A percentile compares a stretch with the other conserved stretches of the same genome.
phyloP scores from a whole-genome alignment of 2,329 filamentous ascomycete genomes.

The Phaeoacremonium minimum region DNA sequence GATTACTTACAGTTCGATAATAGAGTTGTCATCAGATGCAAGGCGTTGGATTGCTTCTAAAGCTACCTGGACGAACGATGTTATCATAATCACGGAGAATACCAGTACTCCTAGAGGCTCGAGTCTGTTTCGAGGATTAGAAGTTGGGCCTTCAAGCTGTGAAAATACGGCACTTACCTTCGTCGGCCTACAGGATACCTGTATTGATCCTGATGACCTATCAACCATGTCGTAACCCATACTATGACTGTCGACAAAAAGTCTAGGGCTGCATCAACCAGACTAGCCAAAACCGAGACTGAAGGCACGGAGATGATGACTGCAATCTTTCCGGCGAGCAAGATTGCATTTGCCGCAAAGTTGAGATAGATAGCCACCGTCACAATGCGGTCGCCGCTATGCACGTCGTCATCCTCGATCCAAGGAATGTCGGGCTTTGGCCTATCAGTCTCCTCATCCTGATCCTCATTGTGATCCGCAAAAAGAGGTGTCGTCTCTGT shows the following conservation, averaged over 20 bases:
- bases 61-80: constrained; percentile 74
- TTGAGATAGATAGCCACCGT: constrained; percentile 87
- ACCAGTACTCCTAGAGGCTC: constrained; percentile 78
- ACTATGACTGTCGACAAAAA: constrained; percentile 80
- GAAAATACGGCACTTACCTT: constrained; percentile 25
- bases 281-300: constrained; percentile 73
- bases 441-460: constrained; percentile 35
- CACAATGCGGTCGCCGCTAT: constrained; percentile 71
- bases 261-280: constrained; percentile 77
- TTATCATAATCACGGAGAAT: constrained; percentile 84
- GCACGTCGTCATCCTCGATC: constrained; percentile 67
- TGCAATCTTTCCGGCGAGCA: constrained; percentile 71
- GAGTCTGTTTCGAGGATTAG: constrained; percentile 37
- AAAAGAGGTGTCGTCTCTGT: constrained; percentile 67
- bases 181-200: constrained; percentile 75
- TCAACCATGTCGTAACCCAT: constrained; percentile 71
- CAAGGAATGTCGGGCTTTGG: constrained; percentile 60
- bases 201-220: constrained; percentile 69
- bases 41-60: constrained; percentile 67
- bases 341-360: constrained; percentile 69
- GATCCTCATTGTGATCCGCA: constrained; percentile 31
- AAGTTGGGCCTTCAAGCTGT: background rate
- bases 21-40: constrained; percentile 52
- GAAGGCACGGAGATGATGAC: constrained; percentile 76
- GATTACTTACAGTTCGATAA: constrained; percentile 69